Conservation (phyloP, 23 red algal species). For the Gracilariopsis chorda region DNA sequence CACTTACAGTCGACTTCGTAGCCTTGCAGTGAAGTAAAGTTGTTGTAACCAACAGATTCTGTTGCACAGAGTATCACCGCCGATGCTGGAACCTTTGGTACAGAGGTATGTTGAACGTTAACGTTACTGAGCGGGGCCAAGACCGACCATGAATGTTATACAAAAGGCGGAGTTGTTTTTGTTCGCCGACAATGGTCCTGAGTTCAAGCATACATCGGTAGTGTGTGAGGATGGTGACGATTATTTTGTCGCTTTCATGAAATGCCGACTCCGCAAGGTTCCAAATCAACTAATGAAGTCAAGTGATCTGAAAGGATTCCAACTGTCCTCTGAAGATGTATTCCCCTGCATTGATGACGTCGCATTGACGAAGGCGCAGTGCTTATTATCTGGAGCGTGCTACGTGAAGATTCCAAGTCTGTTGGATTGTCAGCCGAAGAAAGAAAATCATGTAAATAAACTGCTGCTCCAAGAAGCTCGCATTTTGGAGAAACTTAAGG, state of each 20-base stretch:
- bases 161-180: background rate
- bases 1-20: too few relatives aligned
- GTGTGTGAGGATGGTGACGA: background rate
- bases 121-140: too few relatives aligned
- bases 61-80: too few relatives aligned
- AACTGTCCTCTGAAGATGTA: background rate
- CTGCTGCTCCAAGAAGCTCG: slow-evolving; percentile 8
- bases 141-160: background rate
- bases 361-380: background rate
- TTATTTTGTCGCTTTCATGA: slow-evolving; percentile 2
- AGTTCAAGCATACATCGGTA: background rate
- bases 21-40: too few relatives aligned
- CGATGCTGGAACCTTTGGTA: too few relatives aligned
- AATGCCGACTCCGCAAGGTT: background rate
- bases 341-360: background rate
- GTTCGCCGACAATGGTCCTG: background rate
- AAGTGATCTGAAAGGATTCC: background rate
- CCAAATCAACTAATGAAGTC: background rate
- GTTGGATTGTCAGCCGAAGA: background rate
- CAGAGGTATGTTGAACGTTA: too few relatives aligned
- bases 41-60: too few relatives aligned
- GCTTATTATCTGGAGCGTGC: background rate
- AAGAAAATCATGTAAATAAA: background rate
- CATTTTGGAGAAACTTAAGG: background rate
- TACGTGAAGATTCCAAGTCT: background rate